Base-by-base conservation (phyloP, 345 rosid genomes). In the Populus tremula region DNA sequence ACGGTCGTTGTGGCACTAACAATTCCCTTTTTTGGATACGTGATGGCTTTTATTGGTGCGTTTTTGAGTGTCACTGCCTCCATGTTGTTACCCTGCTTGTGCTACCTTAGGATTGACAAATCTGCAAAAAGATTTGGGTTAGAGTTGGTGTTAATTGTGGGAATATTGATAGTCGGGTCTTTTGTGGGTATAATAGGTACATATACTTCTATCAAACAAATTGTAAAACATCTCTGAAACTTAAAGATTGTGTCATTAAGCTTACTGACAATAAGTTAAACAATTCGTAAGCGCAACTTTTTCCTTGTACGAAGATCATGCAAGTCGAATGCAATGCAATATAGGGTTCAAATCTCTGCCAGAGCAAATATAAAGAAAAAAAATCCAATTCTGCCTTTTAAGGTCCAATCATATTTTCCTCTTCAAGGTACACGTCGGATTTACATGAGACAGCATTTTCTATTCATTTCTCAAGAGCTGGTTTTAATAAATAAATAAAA, bases 11-110 rank as follows among this genome's bases (percentile, higher is more conserved):
- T 90, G 67, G 96, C 96, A 18, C 67, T 90, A 56, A 84, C 83
- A 27, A 25, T 91, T 54, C 92, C 96, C 2, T 90, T 85, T 84
- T 91, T 91, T 1, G 90, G 90, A 41, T 87, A 90, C 43, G 83
- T 91, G 27, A 89, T 91, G 92, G 90, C 90, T 1, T 90, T 91
- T 54, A 88, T 64, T 8, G 93, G 96, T 10, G 84, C 93, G 0
- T 91, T 87, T 73, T 65, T 91, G 62, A 74, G 96, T 45, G 85
- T 90, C 70, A 77, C 84, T 7, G 87, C 62, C 8, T 88, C 92
- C 8, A 36, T 91, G 63, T 54, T 91, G 74, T 63, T 90, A 31
- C 93, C 96, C 1, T 91, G 93, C 75, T 63, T 89, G 21, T 91
- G 96, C 83, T 90, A 90, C 82, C 88, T 90, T 4, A 86, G 67